Conservation (phyloP, 805 yeast species). For the Metschnikowia henanensis region DNA sequence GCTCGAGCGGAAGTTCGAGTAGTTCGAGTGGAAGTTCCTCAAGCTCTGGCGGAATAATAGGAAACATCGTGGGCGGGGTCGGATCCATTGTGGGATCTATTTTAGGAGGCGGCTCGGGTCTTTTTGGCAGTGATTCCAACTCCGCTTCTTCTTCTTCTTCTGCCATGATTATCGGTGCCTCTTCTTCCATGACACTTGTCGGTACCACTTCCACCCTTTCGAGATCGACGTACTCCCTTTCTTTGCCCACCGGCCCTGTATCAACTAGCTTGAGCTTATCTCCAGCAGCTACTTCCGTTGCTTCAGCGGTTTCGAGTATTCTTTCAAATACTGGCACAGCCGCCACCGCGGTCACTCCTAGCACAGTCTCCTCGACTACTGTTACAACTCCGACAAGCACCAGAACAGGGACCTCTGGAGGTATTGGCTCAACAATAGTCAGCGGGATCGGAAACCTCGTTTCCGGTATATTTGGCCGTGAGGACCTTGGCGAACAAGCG, state of each 20-base stretch:
- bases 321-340: too few relatives aligned
- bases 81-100: neutral
- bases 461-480: constrained; percentile 14
- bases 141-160: too few relatives aligned
- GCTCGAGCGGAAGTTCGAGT: too few relatives aligned
- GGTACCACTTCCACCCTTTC: neutral
- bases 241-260: too few relatives aligned
- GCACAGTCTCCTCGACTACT: constrained; percentile 14
- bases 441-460: constrained; percentile 6
- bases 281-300: neutral
- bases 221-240: constrained; percentile 3
- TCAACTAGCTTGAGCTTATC: too few relatives aligned
- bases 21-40: too few relatives aligned
- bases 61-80: neutral
- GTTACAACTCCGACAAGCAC: constrained; percentile 8
- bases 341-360: constrained; percentile 6
- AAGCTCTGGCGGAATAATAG: neutral
- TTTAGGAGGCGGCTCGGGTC: neutral
- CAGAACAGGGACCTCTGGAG: constrained; percentile 6
- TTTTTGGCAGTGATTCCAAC: too few relatives aligned
- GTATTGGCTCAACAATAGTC: neutral
- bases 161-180: neutral
- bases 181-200: neutral
- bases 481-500: constrained; percentile 9
- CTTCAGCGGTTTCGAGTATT: neutral